phyloP scores from a whole-genome alignment of 2,329 filamentous ascomycete species.

The Colletotrichum higginsianum region DNA sequence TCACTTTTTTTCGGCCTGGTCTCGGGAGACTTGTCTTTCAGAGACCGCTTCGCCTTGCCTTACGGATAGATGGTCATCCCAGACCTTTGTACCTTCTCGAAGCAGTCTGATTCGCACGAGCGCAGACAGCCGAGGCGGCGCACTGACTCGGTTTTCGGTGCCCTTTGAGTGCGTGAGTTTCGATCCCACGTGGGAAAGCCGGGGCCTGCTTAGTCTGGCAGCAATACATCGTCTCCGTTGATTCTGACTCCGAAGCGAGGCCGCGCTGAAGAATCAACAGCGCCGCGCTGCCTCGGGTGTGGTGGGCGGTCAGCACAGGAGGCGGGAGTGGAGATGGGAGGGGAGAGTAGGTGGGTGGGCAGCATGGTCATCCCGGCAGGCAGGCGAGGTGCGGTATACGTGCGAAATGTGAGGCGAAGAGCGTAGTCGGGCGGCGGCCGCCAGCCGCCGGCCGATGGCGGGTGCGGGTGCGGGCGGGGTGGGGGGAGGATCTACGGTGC shows the following conservation, averaged over 20 bases:
- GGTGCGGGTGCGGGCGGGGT: not conserved
- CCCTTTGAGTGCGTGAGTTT: not conserved
- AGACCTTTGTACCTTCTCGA: not conserved
- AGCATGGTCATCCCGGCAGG: not conserved
- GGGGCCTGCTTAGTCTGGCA: conserved; percentile 11
- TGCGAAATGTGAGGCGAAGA: not conserved
- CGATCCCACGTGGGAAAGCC: not conserved
- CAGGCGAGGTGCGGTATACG: conserved; percentile 2
- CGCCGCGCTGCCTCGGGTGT: not conserved
- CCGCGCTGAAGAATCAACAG: conserved; percentile 1
- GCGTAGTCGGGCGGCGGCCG: not conserved
- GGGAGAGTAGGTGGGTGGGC: too few relatives aligned
- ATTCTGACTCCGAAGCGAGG: not conserved
- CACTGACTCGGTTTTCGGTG: conserved; percentile 9
- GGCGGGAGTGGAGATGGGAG: not conserved
- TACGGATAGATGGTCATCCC: not conserved
- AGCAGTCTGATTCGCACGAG: not conserved
- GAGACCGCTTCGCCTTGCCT: not conserved
- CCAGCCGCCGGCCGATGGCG: conserved; percentile 4
- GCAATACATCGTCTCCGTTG: conserved; percentile 1
- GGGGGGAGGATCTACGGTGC: conserved; percentile 8
- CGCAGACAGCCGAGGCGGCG: not conserved
- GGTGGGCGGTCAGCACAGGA: not conserved
- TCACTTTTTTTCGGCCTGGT: not conserved
- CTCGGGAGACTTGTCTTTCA: too few relatives aligned